Percentiles rank a stretch among this genome's conserved stretches.
Conservation (phyloP, 352 stramenopile genomes). For the Phytophthora cryptogea region DNA sequence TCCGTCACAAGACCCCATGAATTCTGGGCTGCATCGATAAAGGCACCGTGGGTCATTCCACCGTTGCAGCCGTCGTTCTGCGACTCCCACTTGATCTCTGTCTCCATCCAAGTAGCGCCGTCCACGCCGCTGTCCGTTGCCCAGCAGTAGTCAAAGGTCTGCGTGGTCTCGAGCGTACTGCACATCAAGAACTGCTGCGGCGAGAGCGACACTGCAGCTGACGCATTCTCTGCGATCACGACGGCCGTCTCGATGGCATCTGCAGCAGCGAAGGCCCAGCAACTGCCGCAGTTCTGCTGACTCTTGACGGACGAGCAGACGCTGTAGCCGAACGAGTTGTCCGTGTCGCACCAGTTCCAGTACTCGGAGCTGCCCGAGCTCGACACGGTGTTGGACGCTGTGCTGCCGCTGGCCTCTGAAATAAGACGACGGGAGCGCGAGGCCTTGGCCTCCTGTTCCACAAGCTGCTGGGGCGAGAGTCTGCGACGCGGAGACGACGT, state of each 20-base stretch:
- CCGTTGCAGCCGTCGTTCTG: constrained; percentile 78
- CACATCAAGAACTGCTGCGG: constrained; percentile 82
- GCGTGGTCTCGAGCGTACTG: constrained; percentile 62
- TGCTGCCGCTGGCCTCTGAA: constrained; percentile 28
- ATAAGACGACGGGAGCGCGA: constrained; percentile 32
- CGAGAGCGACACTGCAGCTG: constrained; percentile 62
- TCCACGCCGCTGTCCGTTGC: constrained; percentile 41
- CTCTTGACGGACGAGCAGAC: constrained; percentile 83
- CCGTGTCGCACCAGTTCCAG: constrained; percentile 75
- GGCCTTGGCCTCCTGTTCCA: constrained; percentile 59
- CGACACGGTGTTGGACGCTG: constrained; percentile 21
- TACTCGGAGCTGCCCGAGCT: constrained; percentile 30
- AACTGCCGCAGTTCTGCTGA: constrained; percentile 82
- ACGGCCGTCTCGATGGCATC: constrained; percentile 84
- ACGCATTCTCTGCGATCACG: constrained; percentile 62
- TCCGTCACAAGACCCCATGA: constrained; percentile 68
- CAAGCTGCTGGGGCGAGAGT: constrained; percentile 59
- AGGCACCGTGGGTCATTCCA: constrained; percentile 83
- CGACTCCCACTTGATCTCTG: constrained; percentile 76
- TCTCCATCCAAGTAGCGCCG: constrained; percentile 59
- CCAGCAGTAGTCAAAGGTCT: constrained; percentile 84
- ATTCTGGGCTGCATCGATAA: constrained; percentile 71
- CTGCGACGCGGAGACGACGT: constrained; percentile 37
- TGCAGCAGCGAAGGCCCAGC: constrained; percentile 77
- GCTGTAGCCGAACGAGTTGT: constrained; percentile 66